Evolutionary conservation across 306 rosid species (phyloP), one percentile per base, ranked within the genome.

Genomic region (Benincasa hispida): DNA sequence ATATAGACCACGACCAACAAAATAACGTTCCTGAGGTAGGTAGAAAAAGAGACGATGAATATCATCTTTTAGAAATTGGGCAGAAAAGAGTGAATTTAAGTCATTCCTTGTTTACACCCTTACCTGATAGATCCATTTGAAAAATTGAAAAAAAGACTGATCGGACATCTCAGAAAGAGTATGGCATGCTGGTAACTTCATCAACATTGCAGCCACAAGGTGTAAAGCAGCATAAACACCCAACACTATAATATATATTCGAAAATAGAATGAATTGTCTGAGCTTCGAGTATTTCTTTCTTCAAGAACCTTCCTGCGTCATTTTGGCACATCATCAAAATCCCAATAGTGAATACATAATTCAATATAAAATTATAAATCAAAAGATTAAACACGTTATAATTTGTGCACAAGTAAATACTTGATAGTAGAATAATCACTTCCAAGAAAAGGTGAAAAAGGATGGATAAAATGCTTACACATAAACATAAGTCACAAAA

Each of bases 71-170:
- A 58, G 39, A 75, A 39, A 28, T 57, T 5, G 18, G 21, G 13
- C 41, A 77, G 22, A 61, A 7, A 48, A 12, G 4, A 50, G 57
- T 34, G 50, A 34, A 63, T 28, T 28, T 27, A 13, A 42, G 19
- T 22, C 27, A 41, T 19, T 19, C 25, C 39, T 28, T 28, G 30
- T 25, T 74, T 12, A 51, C 57, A 78, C 57, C 59, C 82, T 72
- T 81, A 85, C 98, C 90, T 91, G 91, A 87, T 90, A 94, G 81
- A 91, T 94, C 98, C 98, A 94, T 87, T 94, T 94, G 70, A 94
- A 94, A 87, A 94, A 94, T 72, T 91, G 98, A 86, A 94, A 94
- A 80, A 94, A 91, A 34, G 96, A 79, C 66, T 91, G 97, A 84
- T 94, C 93, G 50, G 96, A 90, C 96, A 90, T 88, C 73, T 83